phyloP scores from a whole-genome alignment of 2,329 filamentous ascomycete genomes.

The Aciculosporium take region DNA sequence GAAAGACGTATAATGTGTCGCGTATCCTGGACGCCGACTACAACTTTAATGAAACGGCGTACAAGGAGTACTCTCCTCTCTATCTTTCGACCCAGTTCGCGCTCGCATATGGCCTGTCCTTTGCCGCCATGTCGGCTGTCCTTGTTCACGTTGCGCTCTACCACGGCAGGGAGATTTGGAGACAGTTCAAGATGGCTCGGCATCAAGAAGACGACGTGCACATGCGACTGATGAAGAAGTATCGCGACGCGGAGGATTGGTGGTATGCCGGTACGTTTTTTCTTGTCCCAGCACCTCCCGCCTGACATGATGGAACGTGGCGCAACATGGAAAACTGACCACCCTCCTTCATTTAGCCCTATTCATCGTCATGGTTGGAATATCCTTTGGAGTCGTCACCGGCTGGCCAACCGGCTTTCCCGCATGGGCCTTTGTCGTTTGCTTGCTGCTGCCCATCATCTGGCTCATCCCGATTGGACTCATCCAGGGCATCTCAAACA shows the following conservation, averaged over 20 bases:
- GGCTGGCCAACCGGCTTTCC: slow-evolving; percentile 43
- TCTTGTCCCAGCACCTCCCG: too few relatives aligned
- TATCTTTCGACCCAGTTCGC: slow-evolving; percentile 50
- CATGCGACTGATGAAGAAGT: slow-evolving; percentile 48
- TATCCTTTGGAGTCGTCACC: slow-evolving; percentile 39
- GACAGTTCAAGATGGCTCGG: slow-evolving; percentile 39
- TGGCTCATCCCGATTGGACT: slow-evolving; percentile 49
- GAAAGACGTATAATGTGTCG: slow-evolving; percentile 42
- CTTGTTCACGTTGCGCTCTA: slow-evolving; percentile 42
- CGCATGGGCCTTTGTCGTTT: slow-evolving; percentile 43
- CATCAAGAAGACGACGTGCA: slow-evolving; percentile 44
- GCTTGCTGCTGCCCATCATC: slow-evolving; percentile 40
- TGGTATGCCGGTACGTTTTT: slow-evolving; percentile 39
- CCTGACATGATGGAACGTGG: neutral
- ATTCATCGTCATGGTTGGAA: slow-evolving; percentile 37
- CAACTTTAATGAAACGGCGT: slow-evolving; percentile 46
- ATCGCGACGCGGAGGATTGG: slow-evolving; percentile 44
- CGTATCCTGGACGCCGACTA: slow-evolving; percentile 42
- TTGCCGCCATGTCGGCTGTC: slow-evolving; percentile 51
- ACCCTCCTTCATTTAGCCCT: slow-evolving; percentile 18
- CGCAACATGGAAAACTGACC: neutral
- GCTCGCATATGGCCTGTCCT: slow-evolving; percentile 46
- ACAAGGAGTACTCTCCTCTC: slow-evolving; percentile 50
- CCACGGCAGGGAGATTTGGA: slow-evolving; percentile 40
- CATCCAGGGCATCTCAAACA: slow-evolving; percentile 46